Base-by-base conservation (phyloP, 805 yeast species). In the Candida pseudofarinosa region DNA sequence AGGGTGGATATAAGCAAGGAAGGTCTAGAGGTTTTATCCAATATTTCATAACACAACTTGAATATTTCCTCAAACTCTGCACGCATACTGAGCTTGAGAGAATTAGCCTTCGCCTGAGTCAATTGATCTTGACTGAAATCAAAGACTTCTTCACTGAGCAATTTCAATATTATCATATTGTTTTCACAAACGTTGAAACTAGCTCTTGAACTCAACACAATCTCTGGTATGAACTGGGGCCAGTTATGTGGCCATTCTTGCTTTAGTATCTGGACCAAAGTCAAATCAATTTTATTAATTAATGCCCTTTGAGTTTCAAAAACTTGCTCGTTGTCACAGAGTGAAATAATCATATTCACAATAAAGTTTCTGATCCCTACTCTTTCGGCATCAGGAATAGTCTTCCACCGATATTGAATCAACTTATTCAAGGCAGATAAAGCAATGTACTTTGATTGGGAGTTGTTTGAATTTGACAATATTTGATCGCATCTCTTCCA, bases 171-270 rank as follows among this genome's bases (percentile, higher is more conserved):
- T 48, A 83, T 81, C 98, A 93, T 91, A 67, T 93, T 93, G 69
- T 93, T 93, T 65, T 93, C 99, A 70, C 99, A 93, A 40, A 93
- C 97, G 56, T 89, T 91, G 63, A 86, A 80, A 17, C 93, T 83
- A 12, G 91, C 80, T 49, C 88, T 79, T 37, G 95, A 83, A 50
- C 95, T 83, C 46, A 76, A 79, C 37, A 91, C 93, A 43, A 93
- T 79, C 62, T 93, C 99, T 14, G 97, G 96, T 39, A 93, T 85
- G 57, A 93, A 93, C 55, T 84, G 86, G 15, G 98, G 98, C 99
- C 99, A 93, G 62, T 90, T 86, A 54, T 83, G 88, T 28, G 99
- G 99, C 99, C 99, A 93, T 62, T 93, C 99, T 67, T 93, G 98
- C 59, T 93, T 93, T 58, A 93, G 79, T 40, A 93, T 83, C 58